Conservation (phyloP, 306 rosid species). For the Fragaria vesca region DNA sequence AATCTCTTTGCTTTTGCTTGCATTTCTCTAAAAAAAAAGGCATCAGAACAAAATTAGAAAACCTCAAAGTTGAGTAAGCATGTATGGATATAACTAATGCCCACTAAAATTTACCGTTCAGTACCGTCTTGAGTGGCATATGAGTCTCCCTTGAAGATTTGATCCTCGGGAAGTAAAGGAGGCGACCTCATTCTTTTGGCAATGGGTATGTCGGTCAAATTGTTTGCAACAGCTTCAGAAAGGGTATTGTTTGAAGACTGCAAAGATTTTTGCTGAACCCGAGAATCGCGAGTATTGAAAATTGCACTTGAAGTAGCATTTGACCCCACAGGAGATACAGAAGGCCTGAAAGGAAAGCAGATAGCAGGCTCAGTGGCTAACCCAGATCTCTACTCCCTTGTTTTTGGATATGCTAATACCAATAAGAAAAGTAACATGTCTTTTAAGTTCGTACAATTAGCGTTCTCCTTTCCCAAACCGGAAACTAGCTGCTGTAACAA, state of each 20-base stretch:
- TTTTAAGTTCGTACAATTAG: background rate
- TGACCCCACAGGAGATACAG: constrained; percentile 37
- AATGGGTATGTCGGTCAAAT: constrained; percentile 34
- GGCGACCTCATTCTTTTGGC: constrained; percentile 86
- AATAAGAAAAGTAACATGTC: background rate
- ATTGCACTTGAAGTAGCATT: constrained; percentile 27
- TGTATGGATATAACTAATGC: constrained; percentile 19
- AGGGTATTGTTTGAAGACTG: constrained; percentile 23
- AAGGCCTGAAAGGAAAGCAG: constrained; percentile 38
- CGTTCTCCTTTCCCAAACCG: background rate
- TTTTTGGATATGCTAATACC: background rate
- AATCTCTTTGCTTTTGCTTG: constrained; percentile 92
- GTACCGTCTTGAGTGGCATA: constrained; percentile 48
- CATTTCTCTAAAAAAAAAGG: constrained; percentile 56
- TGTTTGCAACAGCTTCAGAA: constrained; percentile 30
- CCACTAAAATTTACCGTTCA: constrained; percentile 62
- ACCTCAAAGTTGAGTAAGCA: constrained; percentile 11
- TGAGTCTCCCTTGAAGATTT: constrained; percentile 44
- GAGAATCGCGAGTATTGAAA: constrained; percentile 25
- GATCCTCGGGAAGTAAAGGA: constrained; percentile 46
- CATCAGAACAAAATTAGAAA: constrained; percentile 17
- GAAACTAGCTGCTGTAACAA: background rate
- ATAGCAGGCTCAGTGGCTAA: constrained; percentile 33
- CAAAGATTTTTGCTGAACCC: constrained; percentile 23
- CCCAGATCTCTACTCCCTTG: background rate